These are phyloP conservation scores for Pseudogymnoascus sp. DNA, from an alignment of 2,329 filamentous ascomycete genomes.

Conservation along the genomic window DNA sequence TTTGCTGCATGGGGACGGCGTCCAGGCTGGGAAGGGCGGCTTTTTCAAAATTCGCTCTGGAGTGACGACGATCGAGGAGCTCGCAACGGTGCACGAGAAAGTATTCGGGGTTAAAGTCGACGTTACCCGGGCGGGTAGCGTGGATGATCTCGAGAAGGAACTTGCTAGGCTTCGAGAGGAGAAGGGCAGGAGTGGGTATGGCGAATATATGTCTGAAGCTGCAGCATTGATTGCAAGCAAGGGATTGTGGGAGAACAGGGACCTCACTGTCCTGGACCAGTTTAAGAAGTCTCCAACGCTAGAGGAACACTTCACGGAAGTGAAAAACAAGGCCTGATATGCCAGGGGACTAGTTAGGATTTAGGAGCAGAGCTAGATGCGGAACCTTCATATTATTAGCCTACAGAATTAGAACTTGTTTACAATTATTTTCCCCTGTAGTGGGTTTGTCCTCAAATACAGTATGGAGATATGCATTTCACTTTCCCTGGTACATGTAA, in stretches of 20 bases:
- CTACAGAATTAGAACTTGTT: not conserved
- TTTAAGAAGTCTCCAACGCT: not conserved
- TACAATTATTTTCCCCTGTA: not conserved
- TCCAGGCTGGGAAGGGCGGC: not conserved
- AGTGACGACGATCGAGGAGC: not conserved
- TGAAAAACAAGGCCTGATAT: not conserved
- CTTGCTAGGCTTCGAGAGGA: not conserved
- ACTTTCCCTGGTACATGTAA: not conserved
- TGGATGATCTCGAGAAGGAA: not conserved
- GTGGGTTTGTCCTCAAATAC: not conserved
- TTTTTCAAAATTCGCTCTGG: not conserved
- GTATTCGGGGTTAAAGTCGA: not conserved
- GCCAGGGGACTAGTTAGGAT: not conserved
- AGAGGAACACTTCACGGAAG: not conserved
- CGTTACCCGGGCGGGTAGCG: not conserved
- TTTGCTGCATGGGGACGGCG: not conserved
- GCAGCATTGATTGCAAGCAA: slow-evolving; percentile 3
- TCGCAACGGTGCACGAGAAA: not conserved
- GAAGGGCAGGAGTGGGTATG: not conserved
- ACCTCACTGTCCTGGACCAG: not conserved
- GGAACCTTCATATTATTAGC: not conserved
- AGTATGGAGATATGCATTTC: not conserved
- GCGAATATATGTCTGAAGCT: not conserved
- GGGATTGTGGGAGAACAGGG: not conserved
- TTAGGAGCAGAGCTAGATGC: no score